A percentile compares a stretch with the other conserved stretches of the same genome.
Evolutionary conservation across 2,329 filamentous ascomycete genomes (phyloP).

Genomic region (Pseudocercospora pini-densiflorae): DNA sequence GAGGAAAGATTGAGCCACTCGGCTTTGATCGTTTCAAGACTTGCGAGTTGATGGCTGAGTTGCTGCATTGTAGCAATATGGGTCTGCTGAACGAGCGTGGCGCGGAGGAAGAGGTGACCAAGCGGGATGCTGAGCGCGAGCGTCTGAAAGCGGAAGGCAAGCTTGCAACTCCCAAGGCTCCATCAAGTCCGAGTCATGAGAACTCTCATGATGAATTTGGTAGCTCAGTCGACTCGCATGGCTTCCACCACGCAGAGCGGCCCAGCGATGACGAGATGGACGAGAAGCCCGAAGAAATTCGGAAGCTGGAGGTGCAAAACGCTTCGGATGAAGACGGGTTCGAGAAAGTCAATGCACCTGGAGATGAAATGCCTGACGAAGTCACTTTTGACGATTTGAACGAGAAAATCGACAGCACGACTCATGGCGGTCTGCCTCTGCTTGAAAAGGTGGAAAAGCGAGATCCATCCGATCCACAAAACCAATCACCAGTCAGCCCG

Average conservation of each 20-base stretch:
- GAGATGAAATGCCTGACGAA: conserved; percentile 61
- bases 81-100: conserved; percentile 89
- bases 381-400: conserved; percentile 72
- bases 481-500: conserved; percentile 24
- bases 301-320: conserved; percentile 77
- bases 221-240: conserved; percentile 57
- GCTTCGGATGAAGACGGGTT: conserved; percentile 89
- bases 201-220: conserved; percentile 51
- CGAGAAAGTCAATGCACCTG: conserved; percentile 75
- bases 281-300: conserved; percentile 67
- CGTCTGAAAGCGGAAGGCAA: conserved; percentile 77
- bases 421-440: conserved; percentile 29
- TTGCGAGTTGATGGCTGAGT: conserved; percentile 96
- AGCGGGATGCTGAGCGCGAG: conserved; percentile 80
- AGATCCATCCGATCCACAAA: conserved; percentile 25
- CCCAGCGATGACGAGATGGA: conserved; percentile 47
- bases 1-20: conserved; percentile 86
- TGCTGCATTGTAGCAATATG: conserved; percentile 99
- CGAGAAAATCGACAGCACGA: conserved; percentile 51
- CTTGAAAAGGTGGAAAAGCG: conserved; percentile 37
- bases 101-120: conserved; percentile 82
- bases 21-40: conserved; percentile 99
- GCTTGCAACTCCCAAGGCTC: conserved; percentile 61
- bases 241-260: conserved; percentile 55
- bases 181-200: conserved; percentile 61